phyloP scores from a whole-genome alignment of 495 filamentous ascomycete species.

The Penicillium cosmopolitanum region DNA sequence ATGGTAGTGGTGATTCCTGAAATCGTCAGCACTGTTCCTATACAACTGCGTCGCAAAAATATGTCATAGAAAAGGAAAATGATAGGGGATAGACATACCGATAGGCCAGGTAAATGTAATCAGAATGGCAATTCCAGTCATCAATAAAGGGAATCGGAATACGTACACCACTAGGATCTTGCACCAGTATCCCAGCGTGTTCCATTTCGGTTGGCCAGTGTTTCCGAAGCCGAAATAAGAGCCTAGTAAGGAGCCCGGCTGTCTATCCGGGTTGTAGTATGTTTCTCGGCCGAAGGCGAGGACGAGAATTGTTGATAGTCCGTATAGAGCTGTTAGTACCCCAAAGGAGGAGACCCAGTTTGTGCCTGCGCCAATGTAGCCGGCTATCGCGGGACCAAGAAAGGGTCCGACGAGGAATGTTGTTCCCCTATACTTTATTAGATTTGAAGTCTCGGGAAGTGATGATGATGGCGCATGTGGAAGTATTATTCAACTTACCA shows the following conservation, averaged over 20 bases:
- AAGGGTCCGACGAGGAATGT: constrained; percentile 51
- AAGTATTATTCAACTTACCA: constrained; percentile 29
- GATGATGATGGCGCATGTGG: background rate
- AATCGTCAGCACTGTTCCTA: background rate
- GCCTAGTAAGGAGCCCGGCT: constrained; percentile 18
- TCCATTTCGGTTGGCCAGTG: constrained; percentile 29
- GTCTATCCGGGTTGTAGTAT: constrained; percentile 38
- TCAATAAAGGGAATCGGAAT: constrained; percentile 38
- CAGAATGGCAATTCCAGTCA: constrained; percentile 36
- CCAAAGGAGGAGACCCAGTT: constrained; percentile 51
- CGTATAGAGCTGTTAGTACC: constrained; percentile 51
- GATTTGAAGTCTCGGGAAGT: background rate
- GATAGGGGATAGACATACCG: constrained; percentile 24
- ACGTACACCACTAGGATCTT: constrained; percentile 35
- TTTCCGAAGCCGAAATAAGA: constrained; percentile 58
- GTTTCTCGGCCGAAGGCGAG: constrained; percentile 54
- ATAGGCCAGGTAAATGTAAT: constrained; percentile 46
- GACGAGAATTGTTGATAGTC: constrained; percentile 43
- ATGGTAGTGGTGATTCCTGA: constrained; percentile 44
- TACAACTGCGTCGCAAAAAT: too few species aligned
- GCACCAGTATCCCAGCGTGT: constrained; percentile 28
- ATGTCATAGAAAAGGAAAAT: background rate
- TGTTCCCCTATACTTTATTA: constrained; percentile 36
- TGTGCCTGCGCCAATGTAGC: constrained; percentile 39
- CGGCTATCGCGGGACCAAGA: constrained; percentile 49